Evolutionary conservation across 345 rosid genomes (phyloP).

Genomic region (Chamaenerion angustifolium): DNA sequence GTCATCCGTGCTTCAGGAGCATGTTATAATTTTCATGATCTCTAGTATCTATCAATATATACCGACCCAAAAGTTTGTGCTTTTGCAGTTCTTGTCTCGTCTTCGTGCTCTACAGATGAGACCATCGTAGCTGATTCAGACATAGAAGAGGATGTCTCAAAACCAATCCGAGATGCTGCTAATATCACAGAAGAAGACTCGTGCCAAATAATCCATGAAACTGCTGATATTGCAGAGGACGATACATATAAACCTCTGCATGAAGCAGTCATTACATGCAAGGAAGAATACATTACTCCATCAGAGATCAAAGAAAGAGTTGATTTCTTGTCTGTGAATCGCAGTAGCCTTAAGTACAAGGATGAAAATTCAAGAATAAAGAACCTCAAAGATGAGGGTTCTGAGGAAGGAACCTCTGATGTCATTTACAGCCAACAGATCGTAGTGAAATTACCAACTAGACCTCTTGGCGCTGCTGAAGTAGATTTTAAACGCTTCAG

Average conservation of each 20-base stretch:
- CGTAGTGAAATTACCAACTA: conserved; percentile 27
- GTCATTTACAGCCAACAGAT: conserved; percentile 56
- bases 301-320: conserved; percentile 3
- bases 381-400: conserved; percentile 27
- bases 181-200: conserved; percentile 3
- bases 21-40: no score
- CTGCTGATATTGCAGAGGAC: not conserved
- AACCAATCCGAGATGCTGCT: conserved; percentile 20
- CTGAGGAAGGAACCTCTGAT: conserved; percentile 51
- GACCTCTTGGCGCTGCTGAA: conserved; percentile 17
- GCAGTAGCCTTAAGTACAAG: conserved; percentile 10
- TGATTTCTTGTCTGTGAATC: conserved; percentile 3
- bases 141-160: conserved; percentile 41
- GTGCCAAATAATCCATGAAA: conserved; percentile 13
- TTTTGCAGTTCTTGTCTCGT: conserved; percentile 59
- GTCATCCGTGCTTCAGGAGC: no score
- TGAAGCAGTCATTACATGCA: not conserved
- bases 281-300: conserved; percentile 2
- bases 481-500: conserved; percentile 72
- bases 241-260: not conserved
- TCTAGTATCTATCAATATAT: no score
- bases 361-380: conserved; percentile 16
- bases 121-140: conserved; percentile 93
- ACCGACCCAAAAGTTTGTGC: not conserved
- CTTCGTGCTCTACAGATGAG: conserved; percentile 93